phyloP scores from a whole-genome alignment of 176 grass and related monocot genomes.

The Secale cereale region DNA sequence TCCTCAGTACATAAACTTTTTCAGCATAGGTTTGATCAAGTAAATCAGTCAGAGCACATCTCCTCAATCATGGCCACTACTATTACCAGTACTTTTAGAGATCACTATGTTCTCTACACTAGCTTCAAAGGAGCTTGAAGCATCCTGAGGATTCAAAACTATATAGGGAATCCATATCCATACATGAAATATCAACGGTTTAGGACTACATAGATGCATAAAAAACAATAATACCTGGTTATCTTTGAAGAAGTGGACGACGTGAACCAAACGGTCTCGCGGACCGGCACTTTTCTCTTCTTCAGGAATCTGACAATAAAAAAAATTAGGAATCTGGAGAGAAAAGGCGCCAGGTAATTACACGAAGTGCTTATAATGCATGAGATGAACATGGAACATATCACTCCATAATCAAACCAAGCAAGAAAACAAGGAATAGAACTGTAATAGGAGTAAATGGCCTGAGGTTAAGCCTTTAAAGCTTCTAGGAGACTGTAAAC shows the following conservation, averaged over 20 bases:
- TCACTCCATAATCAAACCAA: neutral
- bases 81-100: neutral
- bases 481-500: neutral
- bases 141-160: neutral
- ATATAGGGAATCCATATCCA: neutral
- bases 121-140: slow-evolving; percentile 5
- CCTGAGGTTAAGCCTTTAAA: neutral
- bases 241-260: slow-evolving; percentile 54
- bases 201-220: slow-evolving; percentile 2
- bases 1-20: neutral
- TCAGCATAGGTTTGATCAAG: neutral
- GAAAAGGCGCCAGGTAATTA: slow-evolving; percentile 9
- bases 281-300: slow-evolving; percentile 55
- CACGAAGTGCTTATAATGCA: neutral
- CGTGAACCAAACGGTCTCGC: slow-evolving; percentile 60
- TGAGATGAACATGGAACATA: neutral
- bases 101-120: neutral
- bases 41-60: neutral
- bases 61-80: neutral
- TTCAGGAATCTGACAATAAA: slow-evolving; percentile 46
- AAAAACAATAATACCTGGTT: slow-evolving; percentile 34
- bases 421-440: neutral
- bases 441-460: neutral
- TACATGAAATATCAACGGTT: neutral
- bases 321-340: neutral